Evolutionary conservation across 169 alveolate genomes (phyloP).

Genomic region (Plasmodium vinckei): DNA sequence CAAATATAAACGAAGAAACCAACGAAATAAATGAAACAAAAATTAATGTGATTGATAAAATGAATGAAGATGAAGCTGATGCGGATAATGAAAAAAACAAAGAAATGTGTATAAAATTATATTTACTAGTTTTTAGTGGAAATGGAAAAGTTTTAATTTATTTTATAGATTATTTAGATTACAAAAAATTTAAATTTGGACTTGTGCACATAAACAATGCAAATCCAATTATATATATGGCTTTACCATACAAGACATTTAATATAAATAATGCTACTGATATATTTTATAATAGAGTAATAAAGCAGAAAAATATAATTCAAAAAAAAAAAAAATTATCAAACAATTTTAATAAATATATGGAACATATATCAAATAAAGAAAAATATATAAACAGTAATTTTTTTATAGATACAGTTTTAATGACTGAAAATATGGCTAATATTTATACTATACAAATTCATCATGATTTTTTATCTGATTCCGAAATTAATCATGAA

Average conservation of each 20-base stretch:
- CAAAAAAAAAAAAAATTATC: slow-evolving; percentile 64
- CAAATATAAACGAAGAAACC: background rate
- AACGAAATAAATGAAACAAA: background rate
- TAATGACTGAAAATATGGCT: slow-evolving; percentile 26
- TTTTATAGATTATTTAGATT: slow-evolving; percentile 39
- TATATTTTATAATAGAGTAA: slow-evolving; percentile 28
- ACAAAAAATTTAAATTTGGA: slow-evolving; percentile 38
- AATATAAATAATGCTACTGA: slow-evolving; percentile 31
- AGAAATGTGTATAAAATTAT: slow-evolving; percentile 29
- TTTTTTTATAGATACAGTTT: slow-evolving; percentile 43
- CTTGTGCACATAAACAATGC: slow-evolving; percentile 7
- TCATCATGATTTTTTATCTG: slow-evolving; percentile 23
- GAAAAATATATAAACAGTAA: slow-evolving; percentile 24
- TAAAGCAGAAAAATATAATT: slow-evolving; percentile 45
- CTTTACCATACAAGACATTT: slow-evolving; percentile 22
- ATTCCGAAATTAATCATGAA: background rate
- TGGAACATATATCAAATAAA: slow-evolving; percentile 57
- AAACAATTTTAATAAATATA: slow-evolving; percentile 40
- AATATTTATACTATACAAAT: slow-evolving; percentile 58
- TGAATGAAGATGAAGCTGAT: background rate
- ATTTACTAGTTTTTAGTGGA: slow-evolving; percentile 31
- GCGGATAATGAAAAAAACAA: background rate
- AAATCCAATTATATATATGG: slow-evolving; percentile 26
- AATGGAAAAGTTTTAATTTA: slow-evolving; percentile 51
- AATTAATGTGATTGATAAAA: background rate